These are phyloP conservation scores for Trametes sanguinea DNA, from an alignment of 768 basidiomycete species.

Conservation along the genomic window DNA sequence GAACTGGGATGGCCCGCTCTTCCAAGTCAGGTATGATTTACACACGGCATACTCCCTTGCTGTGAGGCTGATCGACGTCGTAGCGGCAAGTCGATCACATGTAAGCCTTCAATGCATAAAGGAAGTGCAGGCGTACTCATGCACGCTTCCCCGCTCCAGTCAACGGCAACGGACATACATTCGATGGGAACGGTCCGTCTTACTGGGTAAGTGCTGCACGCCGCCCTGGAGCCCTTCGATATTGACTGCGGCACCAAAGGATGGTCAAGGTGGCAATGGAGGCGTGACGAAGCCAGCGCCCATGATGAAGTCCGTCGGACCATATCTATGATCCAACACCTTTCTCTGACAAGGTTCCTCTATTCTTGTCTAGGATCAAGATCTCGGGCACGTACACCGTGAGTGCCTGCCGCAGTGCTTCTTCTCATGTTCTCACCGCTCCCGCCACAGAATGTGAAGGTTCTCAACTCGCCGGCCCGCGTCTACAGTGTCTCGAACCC, in stretches of 20 bases:
- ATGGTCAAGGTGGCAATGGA: conserved; percentile 35
- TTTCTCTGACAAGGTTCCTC: background rate
- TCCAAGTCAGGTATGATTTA: conserved; percentile 46
- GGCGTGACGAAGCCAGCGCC: conserved; percentile 36
- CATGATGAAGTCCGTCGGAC: conserved; percentile 41
- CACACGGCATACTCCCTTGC: background rate
- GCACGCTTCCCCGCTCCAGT: conserved; percentile 17
- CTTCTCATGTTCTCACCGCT: background rate
- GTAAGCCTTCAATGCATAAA: conserved; percentile 34
- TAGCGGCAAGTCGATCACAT: conserved; percentile 52
- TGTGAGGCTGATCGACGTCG: background rate
- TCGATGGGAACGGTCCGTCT: conserved; percentile 45
- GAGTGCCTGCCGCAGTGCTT: conserved; percentile 2
- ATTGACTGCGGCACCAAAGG: conserved; percentile 18
- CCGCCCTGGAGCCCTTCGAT: background rate
- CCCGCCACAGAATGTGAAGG: conserved; percentile 34
- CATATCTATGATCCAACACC: background rate
- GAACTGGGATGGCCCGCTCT: conserved; percentile 57
- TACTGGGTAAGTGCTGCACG: conserved; percentile 41
- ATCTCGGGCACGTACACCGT: conserved; percentile 45
- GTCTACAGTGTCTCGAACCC: conserved; percentile 34
- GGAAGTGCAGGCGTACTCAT: background rate
- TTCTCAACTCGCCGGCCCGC: conserved; percentile 44
- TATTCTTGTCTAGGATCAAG: conserved; percentile 33
- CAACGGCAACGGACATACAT: conserved; percentile 44